phyloP scores from a whole-genome alignment of 2,329 filamentous ascomycete genomes.

The Myriosclerotinia duriaeana region DNA sequence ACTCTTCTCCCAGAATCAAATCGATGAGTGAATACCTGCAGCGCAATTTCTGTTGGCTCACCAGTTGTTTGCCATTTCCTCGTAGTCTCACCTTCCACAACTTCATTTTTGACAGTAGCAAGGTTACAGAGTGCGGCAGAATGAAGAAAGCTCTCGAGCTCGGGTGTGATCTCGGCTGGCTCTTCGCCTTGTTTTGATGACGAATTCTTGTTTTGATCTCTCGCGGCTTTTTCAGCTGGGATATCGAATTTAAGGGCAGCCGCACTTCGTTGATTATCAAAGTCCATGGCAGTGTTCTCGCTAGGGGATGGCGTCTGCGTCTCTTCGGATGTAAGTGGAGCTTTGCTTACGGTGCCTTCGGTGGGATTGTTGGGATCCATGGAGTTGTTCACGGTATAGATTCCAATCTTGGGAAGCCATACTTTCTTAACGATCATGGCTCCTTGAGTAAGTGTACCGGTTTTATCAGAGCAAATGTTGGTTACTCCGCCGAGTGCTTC shows the following conservation, averaged over 20 bases:
- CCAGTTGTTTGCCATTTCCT: constrained; percentile 62
- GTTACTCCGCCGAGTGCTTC: constrained; percentile 59
- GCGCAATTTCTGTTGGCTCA: constrained; percentile 70
- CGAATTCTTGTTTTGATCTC: constrained; percentile 37
- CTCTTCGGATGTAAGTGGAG: constrained; percentile 31
- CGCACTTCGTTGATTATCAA: constrained; percentile 59
- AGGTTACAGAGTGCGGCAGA: constrained; percentile 60
- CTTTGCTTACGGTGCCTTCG: constrained; percentile 46
- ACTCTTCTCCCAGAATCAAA: constrained; percentile 58
- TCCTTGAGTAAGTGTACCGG: constrained; percentile 61
- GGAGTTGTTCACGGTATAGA: constrained; percentile 52
- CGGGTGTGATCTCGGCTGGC: constrained; percentile 42
- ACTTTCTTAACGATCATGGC: constrained; percentile 61
- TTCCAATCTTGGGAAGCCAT: constrained; percentile 54
- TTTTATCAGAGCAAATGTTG: constrained; percentile 77
- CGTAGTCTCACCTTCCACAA: constrained; percentile 55
- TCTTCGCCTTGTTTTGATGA: constrained; percentile 27
- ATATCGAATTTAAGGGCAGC: constrained; percentile 53
- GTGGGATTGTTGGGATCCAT: constrained; percentile 57
- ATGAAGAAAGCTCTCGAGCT: constrained; percentile 57
- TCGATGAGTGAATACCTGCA: constrained; percentile 70
- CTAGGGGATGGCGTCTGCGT: neutral
- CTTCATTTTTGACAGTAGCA: constrained; percentile 64
- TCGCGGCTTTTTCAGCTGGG: constrained; percentile 46
- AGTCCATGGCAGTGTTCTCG: constrained; percentile 53